Percentiles rank a stretch among this genome's conserved stretches.
phyloP scores from a whole-genome alignment of 2,329 filamentous ascomycete species.

The Capronia americana region DNA sequence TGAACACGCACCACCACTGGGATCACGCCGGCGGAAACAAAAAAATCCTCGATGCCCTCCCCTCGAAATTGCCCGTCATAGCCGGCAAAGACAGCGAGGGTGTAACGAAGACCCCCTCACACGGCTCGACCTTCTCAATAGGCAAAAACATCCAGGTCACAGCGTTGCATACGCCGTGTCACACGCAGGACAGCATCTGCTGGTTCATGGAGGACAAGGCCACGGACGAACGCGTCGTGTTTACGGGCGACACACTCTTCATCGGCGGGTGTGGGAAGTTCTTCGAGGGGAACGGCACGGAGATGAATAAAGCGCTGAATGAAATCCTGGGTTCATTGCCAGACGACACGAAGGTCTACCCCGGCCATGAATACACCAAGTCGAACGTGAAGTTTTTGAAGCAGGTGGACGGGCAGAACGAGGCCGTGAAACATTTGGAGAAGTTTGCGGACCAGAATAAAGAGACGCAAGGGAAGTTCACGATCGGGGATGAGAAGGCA shows the following conservation, averaged over 20 bases:
- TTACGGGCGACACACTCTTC: conserved; percentile 96
- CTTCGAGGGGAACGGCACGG: conserved; percentile 85
- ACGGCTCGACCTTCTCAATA: conserved; percentile 80
- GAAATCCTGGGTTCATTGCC: conserved; percentile 79
- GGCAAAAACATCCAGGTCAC: conserved; percentile 80
- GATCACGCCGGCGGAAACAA: conserved; percentile 94
- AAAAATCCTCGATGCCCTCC: conserved; percentile 65
- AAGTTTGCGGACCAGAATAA: conserved; percentile 78
- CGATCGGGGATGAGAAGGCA: conserved; percentile 91
- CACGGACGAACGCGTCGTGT: conserved; percentile 73
- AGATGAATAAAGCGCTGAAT: conserved; percentile 95
- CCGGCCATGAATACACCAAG: conserved; percentile 98
- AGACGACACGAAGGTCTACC: conserved; percentile 90
- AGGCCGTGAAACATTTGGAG: conserved; percentile 77
- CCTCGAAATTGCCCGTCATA: conserved; percentile 74
- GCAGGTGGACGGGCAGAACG: conserved; percentile 43
- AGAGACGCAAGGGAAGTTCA: conserved; percentile 94
- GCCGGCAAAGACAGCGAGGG: conserved; percentile 85
- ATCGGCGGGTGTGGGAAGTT: conserved; percentile 94
- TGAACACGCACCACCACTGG: conserved; percentile 97
- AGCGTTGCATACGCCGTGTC: conserved; percentile 93
- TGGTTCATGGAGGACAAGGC: conserved; percentile 78
- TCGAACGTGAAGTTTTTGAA: conserved; percentile 83
- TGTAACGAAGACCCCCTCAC: conserved; percentile 76
- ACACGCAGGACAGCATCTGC: conserved; percentile 98